Conservation (phyloP, 495 filamentous ascomycete genomes). For the Tuber borchii region DNA sequence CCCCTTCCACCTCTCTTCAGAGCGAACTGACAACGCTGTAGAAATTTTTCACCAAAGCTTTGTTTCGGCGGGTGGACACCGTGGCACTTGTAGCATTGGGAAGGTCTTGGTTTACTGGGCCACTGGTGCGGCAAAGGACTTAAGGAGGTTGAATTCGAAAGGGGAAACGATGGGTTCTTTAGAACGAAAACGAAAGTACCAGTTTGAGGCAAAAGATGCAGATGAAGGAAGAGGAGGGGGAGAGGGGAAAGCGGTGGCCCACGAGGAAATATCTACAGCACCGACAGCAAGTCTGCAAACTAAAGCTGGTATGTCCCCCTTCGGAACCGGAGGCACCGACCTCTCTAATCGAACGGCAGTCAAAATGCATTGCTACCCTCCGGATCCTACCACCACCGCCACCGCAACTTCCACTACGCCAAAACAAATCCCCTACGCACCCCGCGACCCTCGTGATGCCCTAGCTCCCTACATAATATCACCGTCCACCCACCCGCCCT, state of each 20-base stretch:
- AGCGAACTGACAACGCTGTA: background rate
- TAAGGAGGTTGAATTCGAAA: background rate
- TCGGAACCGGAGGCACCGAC: background rate
- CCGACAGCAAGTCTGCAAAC: background rate
- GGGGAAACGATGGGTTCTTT: background rate
- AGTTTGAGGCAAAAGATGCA: background rate
- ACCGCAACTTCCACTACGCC: background rate
- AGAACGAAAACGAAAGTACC: background rate
- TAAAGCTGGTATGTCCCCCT: background rate
- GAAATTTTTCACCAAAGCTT: background rate
- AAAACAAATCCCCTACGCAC: background rate
- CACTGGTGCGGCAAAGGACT: background rate
- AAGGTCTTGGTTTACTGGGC: background rate
- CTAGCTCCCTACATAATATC: constrained; percentile 2
- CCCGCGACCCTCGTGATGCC: background rate
- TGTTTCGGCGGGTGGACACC: background rate
- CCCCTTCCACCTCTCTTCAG: background rate
- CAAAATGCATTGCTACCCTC: background rate
- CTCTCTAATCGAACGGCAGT: background rate
- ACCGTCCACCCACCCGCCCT: background rate
- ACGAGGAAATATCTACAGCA: background rate
- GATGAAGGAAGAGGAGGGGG: background rate
- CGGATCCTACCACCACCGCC: background rate
- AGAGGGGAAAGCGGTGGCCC: background rate
- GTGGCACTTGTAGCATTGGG: background rate